Evolutionary conservation across 345 rosid species (phyloP).

Genomic region (Eucalyptus decipiens): DNA sequence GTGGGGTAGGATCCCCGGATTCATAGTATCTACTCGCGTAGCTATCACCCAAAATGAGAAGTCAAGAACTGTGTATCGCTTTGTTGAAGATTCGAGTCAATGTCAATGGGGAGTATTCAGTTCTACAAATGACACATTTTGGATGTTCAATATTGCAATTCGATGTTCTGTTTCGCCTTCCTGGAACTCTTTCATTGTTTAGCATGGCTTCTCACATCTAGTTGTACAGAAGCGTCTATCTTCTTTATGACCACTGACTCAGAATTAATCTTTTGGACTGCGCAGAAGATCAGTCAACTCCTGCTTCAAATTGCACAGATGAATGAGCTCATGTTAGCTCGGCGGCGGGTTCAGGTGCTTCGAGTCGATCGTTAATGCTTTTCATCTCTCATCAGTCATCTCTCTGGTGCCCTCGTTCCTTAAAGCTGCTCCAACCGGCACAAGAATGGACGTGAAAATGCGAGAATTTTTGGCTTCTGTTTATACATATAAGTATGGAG

Average conservation of each 20-base stretch:
- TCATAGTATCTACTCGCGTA: background rate
- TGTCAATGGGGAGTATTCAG: background rate
- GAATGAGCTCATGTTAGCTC: constrained; percentile 16
- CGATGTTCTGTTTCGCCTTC: background rate
- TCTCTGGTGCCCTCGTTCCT: background rate
- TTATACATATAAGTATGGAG: background rate
- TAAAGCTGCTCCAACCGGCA: background rate
- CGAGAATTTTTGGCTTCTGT: background rate
- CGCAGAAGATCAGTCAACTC: constrained; percentile 36
- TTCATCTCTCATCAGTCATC: background rate
- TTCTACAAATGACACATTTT: background rate
- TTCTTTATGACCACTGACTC: background rate
- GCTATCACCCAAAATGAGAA: background rate
- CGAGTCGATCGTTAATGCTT: constrained; percentile 4
- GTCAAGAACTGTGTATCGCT: background rate
- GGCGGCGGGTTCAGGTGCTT: constrained; percentile 22
- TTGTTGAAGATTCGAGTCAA: background rate
- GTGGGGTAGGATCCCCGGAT: background rate
- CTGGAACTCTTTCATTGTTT: background rate
- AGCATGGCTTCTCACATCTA: background rate
- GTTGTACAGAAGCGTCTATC: background rate
- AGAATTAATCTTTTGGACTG: background rate
- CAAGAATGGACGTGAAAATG: background rate
- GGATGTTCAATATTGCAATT: background rate
- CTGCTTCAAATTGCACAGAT: constrained; percentile 22